Evolutionary conservation across 2,329 filamentous ascomycete genomes (phyloP).

Genomic region (Fusarium foetens): DNA sequence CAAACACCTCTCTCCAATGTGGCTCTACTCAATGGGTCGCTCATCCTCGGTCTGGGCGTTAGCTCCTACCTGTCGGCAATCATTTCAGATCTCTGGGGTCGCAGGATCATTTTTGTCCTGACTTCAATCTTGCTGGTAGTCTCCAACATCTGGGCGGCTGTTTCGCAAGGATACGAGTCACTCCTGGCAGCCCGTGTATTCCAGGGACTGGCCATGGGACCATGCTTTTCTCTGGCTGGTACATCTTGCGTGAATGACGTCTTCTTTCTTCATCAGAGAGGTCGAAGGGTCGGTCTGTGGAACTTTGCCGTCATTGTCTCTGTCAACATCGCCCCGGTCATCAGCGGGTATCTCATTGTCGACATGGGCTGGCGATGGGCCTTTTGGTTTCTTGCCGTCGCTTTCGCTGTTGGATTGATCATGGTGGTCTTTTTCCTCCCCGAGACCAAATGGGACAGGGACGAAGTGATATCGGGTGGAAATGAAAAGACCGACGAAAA

Average conservation of each 20-base stretch:
- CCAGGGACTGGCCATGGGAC: not conserved
- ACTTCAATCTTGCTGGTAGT: not conserved
- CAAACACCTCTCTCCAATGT: not conserved
- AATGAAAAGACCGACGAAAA: not conserved
- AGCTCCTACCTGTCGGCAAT: not conserved
- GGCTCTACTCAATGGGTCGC: not conserved
- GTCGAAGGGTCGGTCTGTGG: not conserved
- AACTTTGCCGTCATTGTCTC: slow-evolving; percentile 2
- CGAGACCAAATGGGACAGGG: not conserved
- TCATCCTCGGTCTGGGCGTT: not conserved
- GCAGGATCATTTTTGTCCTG: not conserved
- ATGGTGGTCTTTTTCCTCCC: not conserved
- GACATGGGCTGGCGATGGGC: slow-evolving; percentile 12
- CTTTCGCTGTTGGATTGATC: not conserved
- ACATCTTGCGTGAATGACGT: not conserved
- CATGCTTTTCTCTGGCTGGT: not conserved
- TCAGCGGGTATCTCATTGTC: slow-evolving; percentile 4
- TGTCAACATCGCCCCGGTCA: slow-evolving; percentile 1
- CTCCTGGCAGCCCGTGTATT: not conserved
- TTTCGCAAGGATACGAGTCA: not conserved
- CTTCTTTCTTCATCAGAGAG: slow-evolving; percentile 1
- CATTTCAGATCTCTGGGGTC: not conserved
- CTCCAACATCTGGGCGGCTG: not conserved
- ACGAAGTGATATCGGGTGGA: not conserved
- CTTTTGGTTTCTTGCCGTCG: not conserved